A percentile compares a stretch with the other conserved stretches of the same genome.
These are phyloP conservation scores for Suhomyces sp. DNA, from an alignment of 805 yeast genomes.

Conservation along the genomic window DNA sequence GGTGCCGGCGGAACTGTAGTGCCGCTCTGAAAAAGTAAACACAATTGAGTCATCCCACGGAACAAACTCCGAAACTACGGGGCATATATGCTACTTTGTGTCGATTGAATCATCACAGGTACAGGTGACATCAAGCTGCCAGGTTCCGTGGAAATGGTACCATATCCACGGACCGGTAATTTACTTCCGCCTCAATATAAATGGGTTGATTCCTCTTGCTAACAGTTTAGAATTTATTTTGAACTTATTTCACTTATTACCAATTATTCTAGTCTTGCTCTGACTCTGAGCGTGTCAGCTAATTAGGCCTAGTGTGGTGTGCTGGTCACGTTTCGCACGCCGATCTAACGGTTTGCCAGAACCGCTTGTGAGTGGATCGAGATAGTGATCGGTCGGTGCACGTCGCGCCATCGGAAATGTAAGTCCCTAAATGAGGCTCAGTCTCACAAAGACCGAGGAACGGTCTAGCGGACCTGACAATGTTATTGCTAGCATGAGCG, in stretches of 20 bases:
- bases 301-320: neutral
- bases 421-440: neutral
- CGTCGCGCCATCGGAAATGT: neutral
- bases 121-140: neutral
- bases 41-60: neutral
- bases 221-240: no score
- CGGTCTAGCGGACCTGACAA: neutral
- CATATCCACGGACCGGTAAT: neutral
- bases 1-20: neutral
- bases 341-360: neutral
- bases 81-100: neutral
- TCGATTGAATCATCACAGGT: neutral
- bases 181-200: neutral
- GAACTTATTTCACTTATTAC: no score
- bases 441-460: neutral
- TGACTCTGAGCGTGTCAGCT: neutral
- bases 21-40: neutral
- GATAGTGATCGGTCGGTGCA: neutral
- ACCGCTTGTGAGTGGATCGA: slow-evolving; percentile 2
- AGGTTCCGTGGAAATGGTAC: neutral
- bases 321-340: neutral
- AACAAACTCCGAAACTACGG: neutral
- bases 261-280: no score
- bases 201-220: neutral
- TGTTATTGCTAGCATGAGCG: no score